Conservation (phyloP, 169 alveolate species). For the Plasmodium billcollinsi region DNA sequence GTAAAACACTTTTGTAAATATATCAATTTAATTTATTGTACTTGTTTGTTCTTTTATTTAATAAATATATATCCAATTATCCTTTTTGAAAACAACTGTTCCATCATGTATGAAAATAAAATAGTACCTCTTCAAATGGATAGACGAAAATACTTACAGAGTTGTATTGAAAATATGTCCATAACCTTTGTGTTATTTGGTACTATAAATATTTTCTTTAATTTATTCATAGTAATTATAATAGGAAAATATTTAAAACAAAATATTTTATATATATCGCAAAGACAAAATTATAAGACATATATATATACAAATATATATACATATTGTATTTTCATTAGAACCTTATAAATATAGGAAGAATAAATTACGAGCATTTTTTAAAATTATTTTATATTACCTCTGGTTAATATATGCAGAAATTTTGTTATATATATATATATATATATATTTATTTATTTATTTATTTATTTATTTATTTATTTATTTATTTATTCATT, state of each 20-base stretch:
- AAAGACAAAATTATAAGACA: neutral
- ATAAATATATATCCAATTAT: constrained; percentile 38
- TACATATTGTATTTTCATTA: constrained; percentile 2
- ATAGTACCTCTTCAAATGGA: constrained; percentile 26
- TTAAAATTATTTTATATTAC: constrained; percentile 50
- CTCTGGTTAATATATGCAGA: constrained; percentile 23
- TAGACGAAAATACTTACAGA: constrained; percentile 12
- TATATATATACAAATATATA: neutral
- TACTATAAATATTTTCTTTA: constrained; percentile 23
- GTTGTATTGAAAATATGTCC: constrained; percentile 58
- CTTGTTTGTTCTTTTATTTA: constrained; percentile 10
- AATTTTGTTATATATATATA: neutral
- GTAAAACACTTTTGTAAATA: neutral
- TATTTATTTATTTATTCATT: no score
- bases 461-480: no score
- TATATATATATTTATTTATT: neutral
- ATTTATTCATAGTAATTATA: constrained; percentile 20
- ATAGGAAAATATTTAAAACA: neutral
- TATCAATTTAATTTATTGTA: constrained; percentile 2
- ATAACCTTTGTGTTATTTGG: constrained; percentile 55
- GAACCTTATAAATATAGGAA: constrained; percentile 28
- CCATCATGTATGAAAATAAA: constrained; percentile 42
- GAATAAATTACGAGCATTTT: neutral
- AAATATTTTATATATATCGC: neutral
- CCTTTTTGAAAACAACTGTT: constrained; percentile 1